Evolutionary conservation across 2,329 filamentous ascomycete species (phyloP).

Genomic region (Verticillium alfalfae): DNA sequence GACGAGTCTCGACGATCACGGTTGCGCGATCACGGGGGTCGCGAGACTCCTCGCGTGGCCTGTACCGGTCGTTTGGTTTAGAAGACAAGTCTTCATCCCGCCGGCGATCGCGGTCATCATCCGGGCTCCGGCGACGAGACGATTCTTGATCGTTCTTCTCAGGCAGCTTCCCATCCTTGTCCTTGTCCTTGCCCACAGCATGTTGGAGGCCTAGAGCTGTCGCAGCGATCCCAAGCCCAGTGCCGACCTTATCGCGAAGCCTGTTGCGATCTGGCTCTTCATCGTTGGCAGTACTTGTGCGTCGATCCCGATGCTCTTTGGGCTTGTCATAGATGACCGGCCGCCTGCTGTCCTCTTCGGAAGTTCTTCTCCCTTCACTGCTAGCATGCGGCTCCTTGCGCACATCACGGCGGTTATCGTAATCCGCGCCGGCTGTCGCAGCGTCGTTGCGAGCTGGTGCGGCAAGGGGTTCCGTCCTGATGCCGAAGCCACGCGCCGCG

Average conservation of each 20-base stretch:
- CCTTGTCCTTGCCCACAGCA: slow-evolving; percentile 27
- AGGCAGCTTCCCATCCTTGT: slow-evolving; percentile 27
- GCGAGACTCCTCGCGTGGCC: slow-evolving; percentile 17
- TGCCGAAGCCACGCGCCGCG: slow-evolving; percentile 43
- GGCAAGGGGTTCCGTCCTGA: slow-evolving; percentile 27
- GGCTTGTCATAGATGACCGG: not conserved
- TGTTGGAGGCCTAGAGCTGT: slow-evolving; percentile 39
- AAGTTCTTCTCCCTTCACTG: slow-evolving; percentile 9
- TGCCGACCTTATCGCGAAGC: slow-evolving; percentile 40
- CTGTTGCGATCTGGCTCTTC: slow-evolving; percentile 36
- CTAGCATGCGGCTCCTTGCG: slow-evolving; percentile 23
- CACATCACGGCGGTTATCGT: slow-evolving; percentile 36
- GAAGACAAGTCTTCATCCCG: slow-evolving; percentile 16
- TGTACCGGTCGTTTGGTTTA: slow-evolving; percentile 22
- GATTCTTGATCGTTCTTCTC: slow-evolving; percentile 14
- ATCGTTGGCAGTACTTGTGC: slow-evolving; percentile 20
- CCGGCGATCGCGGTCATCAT: slow-evolving; percentile 12
- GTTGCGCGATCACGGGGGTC: slow-evolving; percentile 10
- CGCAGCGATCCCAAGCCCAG: slow-evolving; percentile 42
- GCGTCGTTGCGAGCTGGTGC: slow-evolving; percentile 15
- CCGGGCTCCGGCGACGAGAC: slow-evolving; percentile 9
- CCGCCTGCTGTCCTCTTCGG: slow-evolving; percentile 9
- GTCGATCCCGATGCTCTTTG: slow-evolving; percentile 14
- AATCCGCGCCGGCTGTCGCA: slow-evolving; percentile 21
- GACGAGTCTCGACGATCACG: slow-evolving; percentile 13